phyloP scores from a whole-genome alignment of 176 grass and related monocot species.

The Lolium rigidum region DNA sequence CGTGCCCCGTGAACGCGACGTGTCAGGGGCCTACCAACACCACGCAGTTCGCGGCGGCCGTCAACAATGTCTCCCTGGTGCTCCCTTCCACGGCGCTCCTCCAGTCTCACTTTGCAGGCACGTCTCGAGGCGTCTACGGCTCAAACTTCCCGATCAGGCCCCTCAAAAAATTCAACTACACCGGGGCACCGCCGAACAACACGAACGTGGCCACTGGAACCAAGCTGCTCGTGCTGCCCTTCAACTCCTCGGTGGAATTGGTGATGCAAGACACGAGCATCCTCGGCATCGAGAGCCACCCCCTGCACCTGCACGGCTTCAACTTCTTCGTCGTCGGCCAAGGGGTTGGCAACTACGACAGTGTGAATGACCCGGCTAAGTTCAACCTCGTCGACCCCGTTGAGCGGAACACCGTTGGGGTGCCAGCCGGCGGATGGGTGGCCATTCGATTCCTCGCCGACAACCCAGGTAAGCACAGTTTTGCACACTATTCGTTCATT shows the following conservation, averaged over 20 bases:
- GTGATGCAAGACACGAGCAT: slow-evolving; percentile 83
- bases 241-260: slow-evolving; percentile 59
- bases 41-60: slow-evolving; percentile 47
- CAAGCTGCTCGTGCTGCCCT: slow-evolving; percentile 53
- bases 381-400: slow-evolving; percentile 71
- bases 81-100: slow-evolving; percentile 61
- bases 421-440: slow-evolving; percentile 57
- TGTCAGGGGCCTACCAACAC: slow-evolving; percentile 60
- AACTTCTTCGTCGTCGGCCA: slow-evolving; percentile 77
- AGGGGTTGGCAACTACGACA: slow-evolving; percentile 72
- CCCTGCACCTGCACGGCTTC: slow-evolving; percentile 80
- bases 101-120: slow-evolving; percentile 61
- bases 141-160: slow-evolving; percentile 53
- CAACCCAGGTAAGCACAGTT: slow-evolving; percentile 50
- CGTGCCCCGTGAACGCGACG: slow-evolving; percentile 54
- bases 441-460: slow-evolving; percentile 60
- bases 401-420: slow-evolving; percentile 57
- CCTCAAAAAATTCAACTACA: slow-evolving; percentile 52
- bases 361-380: slow-evolving; percentile 5
- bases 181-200: slow-evolving; percentile 65
- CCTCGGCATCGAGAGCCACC: slow-evolving; percentile 74
- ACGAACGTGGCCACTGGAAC: slow-evolving; percentile 54
- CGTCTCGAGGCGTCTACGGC: slow-evolving; percentile 51
- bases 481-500: neutral
- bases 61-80: slow-evolving; percentile 71